Evolutionary conservation across 768 basidiomycete species (phyloP).

Genomic region (Thelephora ganbajun): DNA sequence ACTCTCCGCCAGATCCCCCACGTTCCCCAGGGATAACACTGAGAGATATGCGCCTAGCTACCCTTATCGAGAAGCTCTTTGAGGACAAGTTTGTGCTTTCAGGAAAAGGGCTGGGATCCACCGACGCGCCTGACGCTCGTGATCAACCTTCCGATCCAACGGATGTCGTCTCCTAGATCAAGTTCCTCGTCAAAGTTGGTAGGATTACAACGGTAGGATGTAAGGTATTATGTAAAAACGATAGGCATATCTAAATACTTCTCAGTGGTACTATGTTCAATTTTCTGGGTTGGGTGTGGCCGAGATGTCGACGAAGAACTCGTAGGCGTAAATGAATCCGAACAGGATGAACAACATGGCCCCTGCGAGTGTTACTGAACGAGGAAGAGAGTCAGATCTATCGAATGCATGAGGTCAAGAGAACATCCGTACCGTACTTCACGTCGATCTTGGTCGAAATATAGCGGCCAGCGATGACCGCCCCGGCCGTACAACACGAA

Average conservation of each 20-base stretch:
- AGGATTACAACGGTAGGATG: too few relatives aligned
- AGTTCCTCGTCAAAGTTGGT: too few relatives aligned
- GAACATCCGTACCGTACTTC: slow-evolving; percentile 59
- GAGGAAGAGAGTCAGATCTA: not conserved
- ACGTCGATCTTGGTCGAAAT: slow-evolving; percentile 91
- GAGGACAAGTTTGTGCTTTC: not conserved
- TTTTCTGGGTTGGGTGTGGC: not conserved
- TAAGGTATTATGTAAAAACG: too few relatives aligned
- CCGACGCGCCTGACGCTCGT: too few relatives aligned
- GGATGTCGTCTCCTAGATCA: too few relatives aligned
- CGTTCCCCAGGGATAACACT: not conserved
- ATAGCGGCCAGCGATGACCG: slow-evolving; percentile 88
- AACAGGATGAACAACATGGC: slow-evolving; percentile 74
- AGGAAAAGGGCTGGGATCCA: too few relatives aligned
- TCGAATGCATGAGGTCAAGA: not conserved
- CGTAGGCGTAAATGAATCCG: slow-evolving; percentile 63
- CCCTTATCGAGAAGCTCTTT: not conserved
- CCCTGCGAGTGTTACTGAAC: slow-evolving; percentile 70
- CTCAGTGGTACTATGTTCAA: too few relatives aligned
- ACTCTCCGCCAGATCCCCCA: not conserved
- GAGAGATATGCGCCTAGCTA: not conserved
- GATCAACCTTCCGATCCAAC: too few relatives aligned
- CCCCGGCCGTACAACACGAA: slow-evolving; percentile 72
- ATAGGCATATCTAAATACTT: too few relatives aligned
- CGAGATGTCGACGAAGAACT: slow-evolving; percentile 13